These are phyloP conservation scores for Urochloa ruziziensis DNA, from an alignment of 176 grass and related monocot genomes.

Conservation along the genomic window DNA sequence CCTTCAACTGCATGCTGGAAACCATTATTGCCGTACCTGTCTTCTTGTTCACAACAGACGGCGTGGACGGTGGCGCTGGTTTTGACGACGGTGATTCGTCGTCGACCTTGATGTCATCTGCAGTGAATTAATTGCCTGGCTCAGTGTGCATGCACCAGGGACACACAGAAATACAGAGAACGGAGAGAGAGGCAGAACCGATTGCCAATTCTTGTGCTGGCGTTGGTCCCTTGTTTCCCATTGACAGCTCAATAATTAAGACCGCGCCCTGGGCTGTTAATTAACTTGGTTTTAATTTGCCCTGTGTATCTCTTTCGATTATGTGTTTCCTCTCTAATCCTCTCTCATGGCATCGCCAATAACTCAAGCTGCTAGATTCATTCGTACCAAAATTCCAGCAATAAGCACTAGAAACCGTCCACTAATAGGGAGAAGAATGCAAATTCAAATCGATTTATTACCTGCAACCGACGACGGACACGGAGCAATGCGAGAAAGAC, in stretches of 20 bases:
- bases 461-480: conserved; percentile 16
- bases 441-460: conserved; percentile 48
- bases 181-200: conserved; percentile 38
- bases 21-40: conserved; percentile 15
- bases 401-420: conserved; percentile 31
- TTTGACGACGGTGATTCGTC: conserved; percentile 29
- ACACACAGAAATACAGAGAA: not conserved
- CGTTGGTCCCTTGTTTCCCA: conserved; percentile 3
- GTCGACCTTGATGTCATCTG: conserved; percentile 77
- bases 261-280: conserved; percentile 11
- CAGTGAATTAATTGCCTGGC: conserved; percentile 20
- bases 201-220: conserved; percentile 46
- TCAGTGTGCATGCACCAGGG: not conserved
- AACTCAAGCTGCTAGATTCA: conserved; percentile 21
- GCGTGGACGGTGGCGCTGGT: conserved; percentile 31
- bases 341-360: conserved; percentile 38
- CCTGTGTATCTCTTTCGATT: not conserved
- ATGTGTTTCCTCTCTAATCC: conserved; percentile 31
- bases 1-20: not conserved
- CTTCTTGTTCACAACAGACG: conserved; percentile 17
- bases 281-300: not conserved
- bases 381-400: not conserved
- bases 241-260: conserved; percentile 19
- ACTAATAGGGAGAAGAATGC: conserved; percentile 20
- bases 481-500: not conserved